Conservation (phyloP, 2,329 filamentous ascomycete genomes). For the Pseudocercospora fijiensis region DNA sequence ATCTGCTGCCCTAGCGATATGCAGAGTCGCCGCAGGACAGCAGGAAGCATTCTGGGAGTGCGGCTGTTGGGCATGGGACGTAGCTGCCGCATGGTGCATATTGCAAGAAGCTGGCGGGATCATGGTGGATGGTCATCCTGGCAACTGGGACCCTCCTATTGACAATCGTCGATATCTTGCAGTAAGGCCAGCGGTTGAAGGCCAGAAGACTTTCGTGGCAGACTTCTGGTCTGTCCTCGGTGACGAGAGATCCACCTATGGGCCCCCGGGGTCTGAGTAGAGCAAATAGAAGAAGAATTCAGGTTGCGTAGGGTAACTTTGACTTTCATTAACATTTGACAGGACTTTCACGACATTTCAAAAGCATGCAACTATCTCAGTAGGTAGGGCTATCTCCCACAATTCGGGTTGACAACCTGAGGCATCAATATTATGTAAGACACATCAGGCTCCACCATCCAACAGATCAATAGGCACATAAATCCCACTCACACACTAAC, state of each 20-base stretch:
- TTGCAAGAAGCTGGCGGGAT: not conserved
- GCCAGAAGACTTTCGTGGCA: not conserved
- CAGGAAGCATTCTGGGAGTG: not conserved
- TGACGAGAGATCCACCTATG: not conserved
- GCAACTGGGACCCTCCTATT: not conserved
- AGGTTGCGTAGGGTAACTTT: too few relatives aligned
- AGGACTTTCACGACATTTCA: too few relatives aligned
- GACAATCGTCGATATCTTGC: not conserved
- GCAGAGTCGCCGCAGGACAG: not conserved
- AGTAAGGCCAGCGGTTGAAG: not conserved
- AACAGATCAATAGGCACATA: not conserved
- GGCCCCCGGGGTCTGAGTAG: too few relatives aligned
- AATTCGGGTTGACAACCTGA: too few relatives aligned
- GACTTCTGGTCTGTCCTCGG: not conserved
- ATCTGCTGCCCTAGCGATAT: not conserved
- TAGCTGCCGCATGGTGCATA: not conserved
- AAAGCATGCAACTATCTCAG: too few relatives aligned
- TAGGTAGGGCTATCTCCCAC: too few relatives aligned
- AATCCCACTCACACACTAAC: not conserved
- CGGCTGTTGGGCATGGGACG: not conserved
- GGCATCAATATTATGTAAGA: too few relatives aligned
- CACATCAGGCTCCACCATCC: not conserved
- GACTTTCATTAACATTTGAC: too few relatives aligned
- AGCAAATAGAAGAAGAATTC: too few relatives aligned
- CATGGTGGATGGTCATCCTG: not conserved